Base-by-base conservation (phyloP, 805 yeast genomes). In the Pichia sporocuriosa region DNA sequence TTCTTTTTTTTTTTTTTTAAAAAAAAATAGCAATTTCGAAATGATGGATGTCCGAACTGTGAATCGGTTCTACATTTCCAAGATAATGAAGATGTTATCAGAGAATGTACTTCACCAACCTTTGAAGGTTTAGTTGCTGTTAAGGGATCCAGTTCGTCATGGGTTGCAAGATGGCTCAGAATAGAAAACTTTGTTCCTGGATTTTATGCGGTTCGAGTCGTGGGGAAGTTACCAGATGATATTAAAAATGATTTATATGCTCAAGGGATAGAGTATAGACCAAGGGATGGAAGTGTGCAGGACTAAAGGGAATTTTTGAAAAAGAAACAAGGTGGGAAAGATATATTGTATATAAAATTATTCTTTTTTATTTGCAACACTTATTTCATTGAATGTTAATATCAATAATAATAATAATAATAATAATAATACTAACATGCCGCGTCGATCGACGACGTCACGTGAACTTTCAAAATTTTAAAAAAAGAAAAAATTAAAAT, bases 151-250 rank as follows among this genome's bases (percentile, higher is more conserved):
- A 76, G 78, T 39, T 75, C 72, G 27, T 86, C 96, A 2, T 90
- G 98, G 98, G 96, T 87, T 30, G 96, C 96, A 13, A 78, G 84
- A 57, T 90, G 98, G 98, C 68, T 90, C 43, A 77, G 97, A 61
- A 81, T 90, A 25, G 95, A 86, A 56, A 81, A 85, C 15, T 86
- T 87, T 58, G 81, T 78, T 19, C 84, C 94, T 1, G 98, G 97
- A 0, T 61, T 90, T 53, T 88, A 93, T 54, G 98, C 98, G 1
- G 95, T 89, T 24, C 85, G 90, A 56, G 90, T 93, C 6, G 82
- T 79, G 51, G 98, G 98, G 27, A 80, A 86, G 53, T 67, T 93
- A 37, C 97, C 97, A 2, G 85, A 84, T 7, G 96, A 90, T 49
- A 78, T 87, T 28, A 74, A 84, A 7, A 78, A 75, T 32, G 84